phyloP scores from a whole-genome alignment of 164 flowering plant genomes.

The Malania oleifera region DNA sequence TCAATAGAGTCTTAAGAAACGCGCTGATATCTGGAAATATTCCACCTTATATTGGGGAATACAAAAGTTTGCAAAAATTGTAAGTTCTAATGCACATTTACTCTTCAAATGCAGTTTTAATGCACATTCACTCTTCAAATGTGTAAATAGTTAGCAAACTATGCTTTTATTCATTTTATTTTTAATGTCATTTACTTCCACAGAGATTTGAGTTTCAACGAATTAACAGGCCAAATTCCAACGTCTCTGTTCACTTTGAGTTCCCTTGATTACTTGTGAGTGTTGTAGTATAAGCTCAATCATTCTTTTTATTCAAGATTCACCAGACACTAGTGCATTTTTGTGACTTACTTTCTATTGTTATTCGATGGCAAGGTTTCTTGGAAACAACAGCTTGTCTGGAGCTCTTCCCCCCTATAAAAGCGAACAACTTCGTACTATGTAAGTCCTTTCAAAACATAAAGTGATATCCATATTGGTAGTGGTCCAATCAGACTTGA shows the following conservation, averaged over 20 bases:
- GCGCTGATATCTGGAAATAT: slow-evolving; percentile 29
- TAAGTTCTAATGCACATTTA: no score
- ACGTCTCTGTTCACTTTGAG: slow-evolving; percentile 47
- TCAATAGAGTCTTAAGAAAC: slow-evolving; percentile 26
- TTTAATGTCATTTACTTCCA: not conserved
- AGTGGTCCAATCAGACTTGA: no score
- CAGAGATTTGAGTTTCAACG: slow-evolving; percentile 91
- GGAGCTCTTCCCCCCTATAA: slow-evolving; percentile 3
- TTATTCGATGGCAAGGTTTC: slow-evolving; percentile 3
- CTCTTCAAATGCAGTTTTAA: no score
- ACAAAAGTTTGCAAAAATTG: slow-evolving; percentile 20
- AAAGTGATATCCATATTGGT: no score
- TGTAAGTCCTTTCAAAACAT: not conserved
- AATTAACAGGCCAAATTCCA: slow-evolving; percentile 54
- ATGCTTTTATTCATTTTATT: not conserved
- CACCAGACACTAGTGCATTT: no score
- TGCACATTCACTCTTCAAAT: no score
- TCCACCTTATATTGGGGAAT: slow-evolving; percentile 29
- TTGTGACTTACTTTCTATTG: not conserved
- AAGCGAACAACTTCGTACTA: slow-evolving; percentile 1
- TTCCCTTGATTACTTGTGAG: slow-evolving; percentile 57
- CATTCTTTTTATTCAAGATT: no score
- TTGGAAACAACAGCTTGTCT: slow-evolving; percentile 6
- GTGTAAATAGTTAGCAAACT: no score
- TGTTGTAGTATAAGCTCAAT: no score